phyloP scores from a whole-genome alignment of 2,329 filamentous ascomycete species.

The Dendrostoma leiphaemia region DNA sequence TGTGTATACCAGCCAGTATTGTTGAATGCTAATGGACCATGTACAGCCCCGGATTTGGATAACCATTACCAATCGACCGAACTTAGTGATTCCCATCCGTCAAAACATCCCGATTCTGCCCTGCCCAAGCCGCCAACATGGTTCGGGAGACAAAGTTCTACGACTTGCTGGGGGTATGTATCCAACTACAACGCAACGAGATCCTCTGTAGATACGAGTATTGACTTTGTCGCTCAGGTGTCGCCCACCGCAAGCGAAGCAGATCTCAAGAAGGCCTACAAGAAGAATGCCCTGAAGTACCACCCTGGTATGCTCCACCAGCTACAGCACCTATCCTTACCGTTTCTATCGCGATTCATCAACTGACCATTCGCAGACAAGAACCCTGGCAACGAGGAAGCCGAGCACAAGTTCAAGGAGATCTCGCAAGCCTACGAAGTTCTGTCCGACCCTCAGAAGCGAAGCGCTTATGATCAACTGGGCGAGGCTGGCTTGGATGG shows the following conservation, averaged over 20 bases:
- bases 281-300: slow-evolving; percentile 76
- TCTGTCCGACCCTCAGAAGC: slow-evolving; percentile 89
- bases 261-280: slow-evolving; percentile 90
- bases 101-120: background rate
- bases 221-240: slow-evolving; percentile 53
- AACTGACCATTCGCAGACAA: slow-evolving; percentile 64
- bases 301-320: slow-evolving; percentile 67
- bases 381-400: slow-evolving; percentile 89
- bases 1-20: too few relatives aligned
- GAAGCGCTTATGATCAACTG: slow-evolving; percentile 92
- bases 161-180: slow-evolving; percentile 71
- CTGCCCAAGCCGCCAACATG: slow-evolving; percentile 50
- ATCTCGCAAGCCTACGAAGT: slow-evolving; percentile 94
- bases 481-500: slow-evolving; percentile 95
- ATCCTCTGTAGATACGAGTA: background rate
- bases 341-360: background rate
- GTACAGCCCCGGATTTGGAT: too few relatives aligned
- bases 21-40: too few relatives aligned
- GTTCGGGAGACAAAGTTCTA: slow-evolving; percentile 79
- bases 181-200: background rate
- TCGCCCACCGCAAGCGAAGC: slow-evolving; percentile 75
- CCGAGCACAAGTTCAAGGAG: slow-evolving; percentile 98
- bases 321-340: background rate
- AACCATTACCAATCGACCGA: background rate
- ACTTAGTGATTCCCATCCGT: background rate